phyloP scores from a whole-genome alignment of 2,329 filamentous ascomycete genomes.

The Metarhizium brunneum region DNA sequence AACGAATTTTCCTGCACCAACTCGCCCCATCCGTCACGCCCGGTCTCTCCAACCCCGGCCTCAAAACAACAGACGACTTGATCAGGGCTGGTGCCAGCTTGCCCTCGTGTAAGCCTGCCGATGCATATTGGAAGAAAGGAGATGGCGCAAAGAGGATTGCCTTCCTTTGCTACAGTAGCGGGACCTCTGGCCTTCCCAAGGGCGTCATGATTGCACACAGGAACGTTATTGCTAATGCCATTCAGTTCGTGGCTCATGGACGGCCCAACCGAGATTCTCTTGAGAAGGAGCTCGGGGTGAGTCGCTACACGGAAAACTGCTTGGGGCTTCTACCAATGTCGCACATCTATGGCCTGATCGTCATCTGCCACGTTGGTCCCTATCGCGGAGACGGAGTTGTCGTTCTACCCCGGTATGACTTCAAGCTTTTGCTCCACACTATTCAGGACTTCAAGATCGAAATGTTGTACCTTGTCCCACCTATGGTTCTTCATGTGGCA shows the following conservation, averaged over 20 bases:
- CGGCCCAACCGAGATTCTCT: slow-evolving; percentile 19
- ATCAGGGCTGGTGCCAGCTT: slow-evolving; percentile 42
- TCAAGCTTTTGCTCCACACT: slow-evolving; percentile 48
- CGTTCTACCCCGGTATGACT: slow-evolving; percentile 64
- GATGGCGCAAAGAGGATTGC: slow-evolving; percentile 55
- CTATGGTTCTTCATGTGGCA: slow-evolving; percentile 69
- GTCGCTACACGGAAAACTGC: slow-evolving; percentile 15
- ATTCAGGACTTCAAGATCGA: slow-evolving; percentile 61
- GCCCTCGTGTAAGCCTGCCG: slow-evolving; percentile 35
- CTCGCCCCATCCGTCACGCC: slow-evolving; percentile 41
- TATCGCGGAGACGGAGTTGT: slow-evolving; percentile 66
- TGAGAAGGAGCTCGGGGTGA: slow-evolving; percentile 11
- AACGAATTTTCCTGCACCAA: slow-evolving; percentile 56
- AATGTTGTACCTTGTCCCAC: slow-evolving; percentile 52
- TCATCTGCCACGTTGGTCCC: slow-evolving; percentile 53
- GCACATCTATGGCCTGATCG: slow-evolving; percentile 69
- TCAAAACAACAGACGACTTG: slow-evolving; percentile 53
- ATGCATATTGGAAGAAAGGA: slow-evolving; percentile 41
- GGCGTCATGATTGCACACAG: slow-evolving; percentile 69
- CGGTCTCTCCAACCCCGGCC: slow-evolving; percentile 58
- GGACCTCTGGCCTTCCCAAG: slow-evolving; percentile 67
- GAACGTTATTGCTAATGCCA: slow-evolving; percentile 64
- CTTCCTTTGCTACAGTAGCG: slow-evolving; percentile 65
- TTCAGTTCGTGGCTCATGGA: slow-evolving; percentile 45
- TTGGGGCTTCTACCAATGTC: slow-evolving; percentile 65